Evolutionary conservation across 345 rosid species (phyloP), one percentile per base, ranked within the genome.

Genomic region (Geranium brycei): DNA sequence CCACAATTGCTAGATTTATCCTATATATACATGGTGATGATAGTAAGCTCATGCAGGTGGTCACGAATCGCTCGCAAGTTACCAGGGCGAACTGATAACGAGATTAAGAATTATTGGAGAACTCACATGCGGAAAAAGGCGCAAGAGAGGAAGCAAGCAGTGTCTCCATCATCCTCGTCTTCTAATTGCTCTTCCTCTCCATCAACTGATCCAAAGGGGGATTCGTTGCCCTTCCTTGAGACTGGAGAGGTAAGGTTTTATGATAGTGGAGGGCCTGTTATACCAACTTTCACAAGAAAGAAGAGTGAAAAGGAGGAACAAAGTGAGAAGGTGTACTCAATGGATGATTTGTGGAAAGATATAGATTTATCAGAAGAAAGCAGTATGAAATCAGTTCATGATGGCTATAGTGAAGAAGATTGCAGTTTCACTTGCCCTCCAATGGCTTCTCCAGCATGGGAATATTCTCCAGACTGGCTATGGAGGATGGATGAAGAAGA

Each of bases 21-120:
- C 3, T 38, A 38, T 38, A 38, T 38, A 38, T 38, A 38, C 53
- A 2, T 47, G 10, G 53, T 47, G 14, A 47, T 47, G 14, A 47
- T 13, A 11, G 15, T 47, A 47, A 47, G 53, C 53, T 47, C 53
- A 59, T 67, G 76, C 77, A 90, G 99, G 76, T 93, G 99, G 99
- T 90, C 99, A 1, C 90, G 87, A 71, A 93, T 93, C 66, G 99
- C 99, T 38, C 81, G 84, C 19, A 93, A 81, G 72, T 71, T 93
- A 65, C 99, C 99, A 0, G 97, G 99, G 65, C 79, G 99, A 19
- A 93, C 99, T 7, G 99, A 93, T 63, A 93, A 93, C 19, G 97
- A 93, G 80, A 93, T 93, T 19, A 93, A 93, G 82, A 93, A 93
- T 64, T 93, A 86, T 23, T 93, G 97, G 99, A 83, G 99, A 76